Evolutionary conservation across 495 filamentous ascomycete species (phyloP), one percentile per base, ranked within the genome.

Genomic region (Neurospora intermedia): DNA sequence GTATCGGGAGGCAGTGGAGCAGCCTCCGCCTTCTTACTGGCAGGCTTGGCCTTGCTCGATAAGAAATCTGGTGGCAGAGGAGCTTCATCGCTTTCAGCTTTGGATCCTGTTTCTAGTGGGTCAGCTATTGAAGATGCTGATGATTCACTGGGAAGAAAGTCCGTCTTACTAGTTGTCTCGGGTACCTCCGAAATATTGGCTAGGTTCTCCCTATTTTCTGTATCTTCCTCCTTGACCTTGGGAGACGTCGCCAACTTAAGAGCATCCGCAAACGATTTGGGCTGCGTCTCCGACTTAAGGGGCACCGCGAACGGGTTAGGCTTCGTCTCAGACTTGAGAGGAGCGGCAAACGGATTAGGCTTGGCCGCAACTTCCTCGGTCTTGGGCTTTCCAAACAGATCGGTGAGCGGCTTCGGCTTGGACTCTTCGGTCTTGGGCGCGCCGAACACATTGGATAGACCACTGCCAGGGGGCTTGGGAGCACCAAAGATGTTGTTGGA

Each of bases 151-250:
- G 89, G 81, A 42, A 85, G 84, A 80, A 90, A 93, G 66, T 78
- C 83, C 73, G 85, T 84, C 83, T 90, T 91, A 83, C 89, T 93
- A 27, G 90, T 92, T 59, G 91, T 80, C 74, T 94, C 91, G n/a
- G 92, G 92, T 16, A 87, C 78, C 76, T 90, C 88, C 66, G 82
- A 70, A 62, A 80, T 73, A 18, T 78, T 78, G 38, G 78, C 74
- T 40, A 81, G 74, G 43, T 82, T 79, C 59, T 76, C 75, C 73
- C 83, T 80, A 23, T 75, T 54, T 11, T 78, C 76, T 10, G 38
- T 43, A 3, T 78, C 77, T 71, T 83, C 82, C 43, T 79, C 45
- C 75, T 85, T 85, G 69, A 81, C 75, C 74, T 80, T 79, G 13
- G 81, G 80, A n/a, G 77, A 74, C 31, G 27, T 31, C 13, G 54